Conservation (phyloP, 805 yeast species). For the Spathaspora boniae region DNA sequence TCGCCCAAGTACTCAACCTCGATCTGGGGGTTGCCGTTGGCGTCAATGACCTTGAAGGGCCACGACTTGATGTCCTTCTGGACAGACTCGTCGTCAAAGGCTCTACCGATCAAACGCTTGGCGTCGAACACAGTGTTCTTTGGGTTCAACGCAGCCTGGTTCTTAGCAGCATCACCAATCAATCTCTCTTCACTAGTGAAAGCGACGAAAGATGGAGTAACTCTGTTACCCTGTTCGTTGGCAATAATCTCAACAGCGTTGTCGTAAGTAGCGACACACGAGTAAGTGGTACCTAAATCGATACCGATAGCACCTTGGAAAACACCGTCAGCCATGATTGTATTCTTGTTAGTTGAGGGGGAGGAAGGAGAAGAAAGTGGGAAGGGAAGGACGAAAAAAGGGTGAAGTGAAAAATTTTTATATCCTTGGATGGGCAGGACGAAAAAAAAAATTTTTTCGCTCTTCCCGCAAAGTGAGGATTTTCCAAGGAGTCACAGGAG, state of each 20-base stretch:
- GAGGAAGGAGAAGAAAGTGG: conserved; percentile 6
- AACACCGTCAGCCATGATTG: conserved; percentile 92
- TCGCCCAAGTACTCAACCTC: conserved; percentile 47
- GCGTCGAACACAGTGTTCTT: conserved; percentile 49
- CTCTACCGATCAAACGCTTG: conserved; percentile 58
- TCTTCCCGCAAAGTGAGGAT: not conserved
- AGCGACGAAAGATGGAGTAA: conserved; percentile 49
- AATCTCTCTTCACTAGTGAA: conserved; percentile 48
- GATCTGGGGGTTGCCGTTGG: conserved; percentile 45
- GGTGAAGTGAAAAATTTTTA: conserved; percentile 6
- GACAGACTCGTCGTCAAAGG: conserved; percentile 55
- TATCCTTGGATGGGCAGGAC: conserved; percentile 1
- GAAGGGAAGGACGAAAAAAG: conserved; percentile 11
- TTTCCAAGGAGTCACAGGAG: too few relatives aligned
- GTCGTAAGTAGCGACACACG: conserved; percentile 50
- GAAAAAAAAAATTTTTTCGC: conserved; percentile 4
- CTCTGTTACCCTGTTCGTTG: conserved; percentile 52
- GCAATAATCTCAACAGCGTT: conserved; percentile 49
- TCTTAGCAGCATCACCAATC: conserved; percentile 51
- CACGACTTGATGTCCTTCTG: conserved; percentile 52
- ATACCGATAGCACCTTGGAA: conserved; percentile 82
- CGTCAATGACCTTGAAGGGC: conserved; percentile 45
- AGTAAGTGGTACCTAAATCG: conserved; percentile 52
- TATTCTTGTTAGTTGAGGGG: conserved; percentile 6
- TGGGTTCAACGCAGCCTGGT: conserved; percentile 51